Base-by-base conservation (phyloP, 805 yeast genomes). In the Saccharomyces mikatae region DNA sequence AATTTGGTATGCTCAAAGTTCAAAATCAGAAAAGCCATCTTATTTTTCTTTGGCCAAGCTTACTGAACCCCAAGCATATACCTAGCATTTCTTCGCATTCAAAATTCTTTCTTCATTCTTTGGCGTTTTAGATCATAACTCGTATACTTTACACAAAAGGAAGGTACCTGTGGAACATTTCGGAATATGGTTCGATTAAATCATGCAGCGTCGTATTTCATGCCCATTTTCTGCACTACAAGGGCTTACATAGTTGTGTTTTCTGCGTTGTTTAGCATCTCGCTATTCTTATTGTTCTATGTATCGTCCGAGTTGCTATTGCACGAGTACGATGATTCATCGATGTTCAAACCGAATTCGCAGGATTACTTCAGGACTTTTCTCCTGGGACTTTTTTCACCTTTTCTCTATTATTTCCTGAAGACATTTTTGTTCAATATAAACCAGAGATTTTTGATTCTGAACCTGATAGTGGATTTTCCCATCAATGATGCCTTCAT, bases 321-420 rank as follows among this genome's bases (percentile, higher is more conserved):
- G 11, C 60, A 52, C 28, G 54, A 62, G 14, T 64, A 62, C 49
- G 60, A 61, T 47, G 71, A 66, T 41, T 65, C 66, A 8, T 49
- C 49, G 22, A 56, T 70, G 61, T 74, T 72, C 58, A 59, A 60
- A 3, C 78, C 78, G 10, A 62, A 60, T 47, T 61, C 68, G 0
- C 71, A 73, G 48, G 78, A 74, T 53, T 74, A 74, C 54, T 68
- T 73, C 31, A 60, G 78, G 53, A 70, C 75, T 1, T 58, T 69
- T 13, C 60, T 74, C 13, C 57, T 74, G 4, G 73, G 76, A 1
- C 58, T 68, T 1, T 60, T 69, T 47, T 65, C 75, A 4, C 74
- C 77, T 6, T 60, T 72, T 27, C 54, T 71, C 1, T 67, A 67
- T 52, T 67, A 66, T 32, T 64, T 67, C 41, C 58, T 73, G 22